Percentiles rank a stretch among this genome's conserved stretches.
Conservation (phyloP, 2,329 filamentous ascomycete genomes). For the Colletotrichum sp. region DNA sequence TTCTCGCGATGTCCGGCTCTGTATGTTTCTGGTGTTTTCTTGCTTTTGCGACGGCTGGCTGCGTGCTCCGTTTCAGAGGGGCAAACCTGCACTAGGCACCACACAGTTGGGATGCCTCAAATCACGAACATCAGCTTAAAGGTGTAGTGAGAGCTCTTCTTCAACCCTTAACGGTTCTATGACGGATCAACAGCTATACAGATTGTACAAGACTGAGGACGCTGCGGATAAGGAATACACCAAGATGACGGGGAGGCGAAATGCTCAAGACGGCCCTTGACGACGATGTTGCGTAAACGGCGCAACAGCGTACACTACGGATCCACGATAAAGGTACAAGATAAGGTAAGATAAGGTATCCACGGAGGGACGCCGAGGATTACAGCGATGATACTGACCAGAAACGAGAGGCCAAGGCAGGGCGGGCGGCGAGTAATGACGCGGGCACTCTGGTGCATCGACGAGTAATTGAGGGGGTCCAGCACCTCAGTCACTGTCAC, state of each 20-base stretch:
- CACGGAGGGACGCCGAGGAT: not conserved
- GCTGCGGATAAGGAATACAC: not conserved
- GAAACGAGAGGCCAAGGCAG: not conserved
- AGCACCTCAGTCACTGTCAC: not conserved
- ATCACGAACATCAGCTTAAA: not conserved
- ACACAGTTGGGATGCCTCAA: not conserved
- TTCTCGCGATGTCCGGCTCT: not conserved
- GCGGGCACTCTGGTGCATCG: not conserved
- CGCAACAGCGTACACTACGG: not conserved
- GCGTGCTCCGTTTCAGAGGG: not conserved
- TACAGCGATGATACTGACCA: conserved; percentile 4
- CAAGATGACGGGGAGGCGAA: not conserved
- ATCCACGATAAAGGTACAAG: not conserved
- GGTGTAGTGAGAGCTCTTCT: not conserved
- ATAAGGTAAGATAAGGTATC: not conserved
- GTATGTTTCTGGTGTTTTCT: not conserved
- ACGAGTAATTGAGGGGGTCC: not conserved
- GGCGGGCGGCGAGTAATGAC: conserved; percentile 16
- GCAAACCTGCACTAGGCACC: not conserved
- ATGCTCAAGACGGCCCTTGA: not conserved
- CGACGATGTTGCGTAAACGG: not conserved
- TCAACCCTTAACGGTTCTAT: not conserved
- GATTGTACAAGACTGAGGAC: not conserved
- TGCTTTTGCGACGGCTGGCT: not conserved
- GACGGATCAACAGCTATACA: not conserved